Base-by-base conservation (phyloP, 257 asterid species). In the Ophiorrhiza pumila region DNA sequence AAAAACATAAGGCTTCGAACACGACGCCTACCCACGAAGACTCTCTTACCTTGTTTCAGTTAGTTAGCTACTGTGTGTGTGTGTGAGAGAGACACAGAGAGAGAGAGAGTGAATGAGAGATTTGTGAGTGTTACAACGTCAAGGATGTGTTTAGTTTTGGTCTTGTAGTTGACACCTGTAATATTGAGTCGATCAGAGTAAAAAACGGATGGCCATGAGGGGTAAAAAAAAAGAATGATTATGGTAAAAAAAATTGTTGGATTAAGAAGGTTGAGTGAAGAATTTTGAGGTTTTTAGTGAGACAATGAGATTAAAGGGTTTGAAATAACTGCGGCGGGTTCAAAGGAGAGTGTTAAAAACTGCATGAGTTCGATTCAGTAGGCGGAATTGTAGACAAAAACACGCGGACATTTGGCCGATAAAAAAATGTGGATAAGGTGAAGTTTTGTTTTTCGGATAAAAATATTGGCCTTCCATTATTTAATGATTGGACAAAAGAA, bases 161-260 rank as follows among this genome's bases (percentile, higher is more conserved):
- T 45, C 47, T 31, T 68, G 29, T n/a, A 59, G 61, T 39, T 47
- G 74, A 72, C 74, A 45, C 57, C 7, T 57, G 77, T 37, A n/a
- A 11, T 66, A 10, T 5, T 20, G 37, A 12, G 52, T 32, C 39
- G 5, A 3, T 27, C 0, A 0, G 72, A 64, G 77, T 32, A 11
- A 74, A 74, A 37, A 15, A 74, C 55, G 77, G 72, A 18, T 12
- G 4, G 57, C 66, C 58, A 74, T 17, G 23, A 42, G 39, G 12
- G 53, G 0, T 15, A 1, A 55, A 27, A 12, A 42, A 4, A 2
- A 0, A 50, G 32, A 5, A n/a, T n/a, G n/a, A n/a, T n/a, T n/a
- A n/a, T 0, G 5, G 3, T 2, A 4, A 15, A 29, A 67, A 15
- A 31, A 25, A 3, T 2, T 5, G 37, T 13, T 7, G 1, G 7